A percentile compares a stretch with the other conserved stretches of the same genome.
These are phyloP conservation scores for Jasminum sambac DNA, from an alignment of 257 asterid species.

Conservation along the genomic window DNA sequence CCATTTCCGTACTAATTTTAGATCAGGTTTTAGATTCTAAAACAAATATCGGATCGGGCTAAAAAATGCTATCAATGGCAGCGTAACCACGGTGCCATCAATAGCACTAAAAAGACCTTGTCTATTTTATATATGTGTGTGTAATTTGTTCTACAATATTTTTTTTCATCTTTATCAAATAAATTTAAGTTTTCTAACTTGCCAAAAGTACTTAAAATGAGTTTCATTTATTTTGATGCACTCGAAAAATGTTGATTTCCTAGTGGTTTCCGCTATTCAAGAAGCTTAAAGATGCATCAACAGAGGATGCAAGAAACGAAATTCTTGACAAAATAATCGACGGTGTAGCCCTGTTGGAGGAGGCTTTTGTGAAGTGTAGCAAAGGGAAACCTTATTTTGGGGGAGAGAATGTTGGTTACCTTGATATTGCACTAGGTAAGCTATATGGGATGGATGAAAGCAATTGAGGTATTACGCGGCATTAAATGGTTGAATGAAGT, in stretches of 20 bases:
- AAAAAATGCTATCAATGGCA: too few species aligned
- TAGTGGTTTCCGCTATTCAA: conserved; percentile 24
- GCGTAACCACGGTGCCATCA: too few species aligned
- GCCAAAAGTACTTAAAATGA: background rate
- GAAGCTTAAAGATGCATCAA: conserved; percentile 22
- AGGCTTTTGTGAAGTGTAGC: conserved; percentile 34
- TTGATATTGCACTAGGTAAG: conserved; percentile 52
- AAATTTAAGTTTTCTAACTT: too few species aligned
- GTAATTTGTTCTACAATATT: too few species aligned
- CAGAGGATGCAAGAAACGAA: conserved; percentile 19
- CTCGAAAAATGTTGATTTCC: background rate
- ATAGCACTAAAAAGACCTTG: too few species aligned
- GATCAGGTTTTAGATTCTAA: too few species aligned
- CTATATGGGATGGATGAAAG: conserved; percentile 40
- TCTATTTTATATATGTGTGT: too few species aligned
- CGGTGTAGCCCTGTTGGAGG: conserved; percentile 33
- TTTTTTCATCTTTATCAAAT: too few species aligned
- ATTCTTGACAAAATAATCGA: conserved; percentile 23
- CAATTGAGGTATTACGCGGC: conserved; percentile 22
- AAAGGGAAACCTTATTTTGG: conserved; percentile 47
- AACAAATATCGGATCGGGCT: too few species aligned
- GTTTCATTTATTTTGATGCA: background rate
- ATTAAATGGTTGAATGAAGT: conserved; percentile 30
- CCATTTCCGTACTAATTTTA: too few species aligned
- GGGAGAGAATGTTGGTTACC: conserved; percentile 44